phyloP scores from a whole-genome alignment of 176 grass and related monocot species.

The Oryza meridionalis region DNA sequence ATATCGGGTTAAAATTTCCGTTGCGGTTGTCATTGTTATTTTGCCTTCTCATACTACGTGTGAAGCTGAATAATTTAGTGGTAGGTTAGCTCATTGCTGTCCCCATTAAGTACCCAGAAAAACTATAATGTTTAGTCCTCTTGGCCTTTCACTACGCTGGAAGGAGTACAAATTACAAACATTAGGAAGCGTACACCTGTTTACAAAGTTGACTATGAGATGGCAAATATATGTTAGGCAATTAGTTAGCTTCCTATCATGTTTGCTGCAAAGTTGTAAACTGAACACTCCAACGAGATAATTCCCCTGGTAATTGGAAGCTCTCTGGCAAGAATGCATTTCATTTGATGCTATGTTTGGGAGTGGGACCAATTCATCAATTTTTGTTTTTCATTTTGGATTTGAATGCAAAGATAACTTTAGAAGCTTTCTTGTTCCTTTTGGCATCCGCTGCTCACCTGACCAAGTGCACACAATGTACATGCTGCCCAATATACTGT shows the following conservation, averaged over 20 bases:
- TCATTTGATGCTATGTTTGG: not conserved
- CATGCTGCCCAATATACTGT: not conserved
- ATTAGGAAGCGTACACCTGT: not conserved
- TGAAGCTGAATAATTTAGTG: slow-evolving; percentile 5
- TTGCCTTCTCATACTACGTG: slow-evolving; percentile 21
- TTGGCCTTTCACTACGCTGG: slow-evolving; percentile 26
- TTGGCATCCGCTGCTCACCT: not conserved
- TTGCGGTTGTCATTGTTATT: slow-evolving; percentile 27
- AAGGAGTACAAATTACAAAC: not conserved
- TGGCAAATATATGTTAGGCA: not conserved
- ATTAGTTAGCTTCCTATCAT: not conserved
- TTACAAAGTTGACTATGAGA: slow-evolving; percentile 36
- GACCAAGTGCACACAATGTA: not conserved
- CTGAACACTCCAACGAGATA: not conserved
- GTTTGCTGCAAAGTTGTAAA: not conserved
- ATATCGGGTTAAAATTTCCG: not conserved
- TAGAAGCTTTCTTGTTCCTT: not conserved
- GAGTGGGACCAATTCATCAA: not conserved
- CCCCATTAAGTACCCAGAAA: not conserved
- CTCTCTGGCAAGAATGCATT: not conserved
- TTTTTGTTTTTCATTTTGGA: not conserved
- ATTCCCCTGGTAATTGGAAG: not conserved
- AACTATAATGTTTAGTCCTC: not conserved
- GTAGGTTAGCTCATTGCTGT: not conserved
- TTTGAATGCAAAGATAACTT: not conserved